Evolutionary conservation across 2,329 filamentous ascomycete genomes (phyloP), one percentile per base, ranked within the genome.

Genomic region (Teratosphaeria zuluensis): DNA sequence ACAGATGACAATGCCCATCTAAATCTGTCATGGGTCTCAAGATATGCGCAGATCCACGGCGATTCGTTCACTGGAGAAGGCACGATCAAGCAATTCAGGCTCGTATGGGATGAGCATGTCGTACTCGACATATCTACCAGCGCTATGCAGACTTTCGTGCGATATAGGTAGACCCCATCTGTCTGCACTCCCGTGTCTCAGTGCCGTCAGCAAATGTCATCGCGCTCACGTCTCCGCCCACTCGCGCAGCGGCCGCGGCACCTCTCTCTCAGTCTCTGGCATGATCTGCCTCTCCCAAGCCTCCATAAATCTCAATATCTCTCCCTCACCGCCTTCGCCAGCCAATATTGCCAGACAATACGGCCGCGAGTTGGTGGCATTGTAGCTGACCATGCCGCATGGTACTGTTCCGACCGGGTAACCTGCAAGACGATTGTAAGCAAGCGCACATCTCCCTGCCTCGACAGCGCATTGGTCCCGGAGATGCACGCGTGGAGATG

Each of bases 331-430:
- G 24, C 58, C 58, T 24, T 53, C 28, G 16, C 31, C 38, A 9
- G 58, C 58, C 30, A 55, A 42, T 9, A 56, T 21, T 31, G 31
- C 46, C 9, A 62, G 32, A 16, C 58, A 55, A 24, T 55, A 56
- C n/a, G 56, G 60, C 19, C 60, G 38, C 48, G 21, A 54, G 42
- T 58, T 62, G 19, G 7, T n/a, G 16, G 59, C 59, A 33, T 56
- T 57, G 42, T 59, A 62, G 32, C 52, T 52, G 14, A 59, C 55
- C 46, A 51, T 56, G 14, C 55, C 46, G 14, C 58, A 32, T 21
- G 55, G 56, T 11, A 60, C 24, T n/a, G 19, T 42, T 12, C 53
- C 58, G 21, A 60, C 54, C 4, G 60, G 58, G 56, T 56, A 59
- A 14, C 58, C 60, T 61, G 24, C 35, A 53, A 30, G 21, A 14